A percentile compares a stretch with the other conserved stretches of the same genome.
Evolutionary conservation across 305 asterid genomes (phyloP).

Genomic region (Petunia hybrid): DNA sequence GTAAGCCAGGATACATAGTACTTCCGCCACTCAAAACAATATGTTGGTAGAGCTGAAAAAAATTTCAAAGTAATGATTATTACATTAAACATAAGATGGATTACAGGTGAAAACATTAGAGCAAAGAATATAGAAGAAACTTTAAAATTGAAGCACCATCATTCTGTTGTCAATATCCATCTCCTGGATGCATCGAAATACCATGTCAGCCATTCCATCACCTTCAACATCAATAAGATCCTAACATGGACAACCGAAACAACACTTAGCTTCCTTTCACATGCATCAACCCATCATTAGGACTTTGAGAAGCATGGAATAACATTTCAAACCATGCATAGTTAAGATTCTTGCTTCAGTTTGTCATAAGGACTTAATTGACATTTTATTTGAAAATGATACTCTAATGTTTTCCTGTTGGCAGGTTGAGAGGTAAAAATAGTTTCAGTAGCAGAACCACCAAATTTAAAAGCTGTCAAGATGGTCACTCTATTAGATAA

Average conservation of each 20-base stretch:
- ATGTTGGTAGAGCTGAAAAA: constrained; percentile 93
- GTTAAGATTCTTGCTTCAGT: constrained; percentile 23
- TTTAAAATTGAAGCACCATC: constrained; percentile 67
- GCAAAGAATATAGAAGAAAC: constrained; percentile 30
- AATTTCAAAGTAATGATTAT: constrained; percentile 27
- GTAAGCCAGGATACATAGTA: constrained; percentile 98
- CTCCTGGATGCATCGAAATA: constrained; percentile 95
- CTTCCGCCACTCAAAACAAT: constrained; percentile 98
- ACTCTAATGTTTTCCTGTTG: constrained; percentile 15
- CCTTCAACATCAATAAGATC: constrained; percentile 99
- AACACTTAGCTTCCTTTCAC: constrained; percentile 30
- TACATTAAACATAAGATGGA: constrained; percentile 24
- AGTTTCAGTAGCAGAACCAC: background rate
- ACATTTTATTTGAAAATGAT: background rate
- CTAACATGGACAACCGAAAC: constrained; percentile 50
- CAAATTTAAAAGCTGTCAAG: constrained; percentile 11
- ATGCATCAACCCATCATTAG: constrained; percentile 17
- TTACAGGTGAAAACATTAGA: constrained; percentile 36
- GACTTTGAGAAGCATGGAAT: constrained; percentile 15
- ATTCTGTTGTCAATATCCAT: constrained; percentile 98
- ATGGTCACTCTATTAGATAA: constrained; percentile 17
- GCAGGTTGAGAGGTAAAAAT: constrained; percentile 1
- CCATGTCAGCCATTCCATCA: constrained; percentile 99
- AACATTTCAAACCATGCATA: constrained; percentile 21
- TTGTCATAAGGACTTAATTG: constrained; percentile 13